These are phyloP conservation scores for Aspergillus arachidicola DNA, from an alignment of 2,329 filamentous ascomycete species.

Conservation along the genomic window DNA sequence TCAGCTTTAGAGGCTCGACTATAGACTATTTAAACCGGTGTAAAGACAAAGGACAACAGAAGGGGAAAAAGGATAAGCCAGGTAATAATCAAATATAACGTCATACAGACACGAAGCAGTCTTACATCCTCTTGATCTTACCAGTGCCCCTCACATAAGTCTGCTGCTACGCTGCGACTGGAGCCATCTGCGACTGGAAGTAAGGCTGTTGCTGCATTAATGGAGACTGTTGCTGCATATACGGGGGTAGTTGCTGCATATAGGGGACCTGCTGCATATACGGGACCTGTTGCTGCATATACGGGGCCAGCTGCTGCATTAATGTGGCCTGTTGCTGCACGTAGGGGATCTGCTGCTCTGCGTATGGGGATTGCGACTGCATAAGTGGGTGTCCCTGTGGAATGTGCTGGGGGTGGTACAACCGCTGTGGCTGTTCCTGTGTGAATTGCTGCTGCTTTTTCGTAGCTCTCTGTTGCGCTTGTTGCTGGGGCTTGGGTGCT, in stretches of 20 bases:
- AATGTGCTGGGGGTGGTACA: not conserved
- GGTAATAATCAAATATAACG: not conserved
- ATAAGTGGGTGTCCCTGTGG: not conserved
- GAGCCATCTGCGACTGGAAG: not conserved
- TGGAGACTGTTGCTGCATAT: too few relatives aligned
- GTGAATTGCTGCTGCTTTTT: not conserved
- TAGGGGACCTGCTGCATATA: not conserved
- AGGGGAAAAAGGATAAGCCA: too few relatives aligned
- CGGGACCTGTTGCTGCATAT: too few relatives aligned
- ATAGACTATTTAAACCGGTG: too few relatives aligned
- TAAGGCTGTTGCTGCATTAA: not conserved
- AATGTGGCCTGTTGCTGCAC: not conserved
- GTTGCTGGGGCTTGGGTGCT: not conserved
- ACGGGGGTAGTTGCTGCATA: not conserved
- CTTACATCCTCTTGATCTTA: not conserved
- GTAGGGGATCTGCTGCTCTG: not conserved
- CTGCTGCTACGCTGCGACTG: not conserved
- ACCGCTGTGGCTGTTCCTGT: not conserved
- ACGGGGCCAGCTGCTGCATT: not conserved
- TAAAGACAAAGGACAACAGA: too few relatives aligned
- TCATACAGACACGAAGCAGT: not conserved
- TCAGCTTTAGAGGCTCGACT: too few relatives aligned
- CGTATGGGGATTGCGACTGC: not conserved
- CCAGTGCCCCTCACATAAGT: not conserved
- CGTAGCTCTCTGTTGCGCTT: not conserved